Evolutionary conservation across 2,329 filamentous ascomycete species (phyloP), one percentile per base, ranked within the genome.

Genomic region (Xylariaceae sp.): DNA sequence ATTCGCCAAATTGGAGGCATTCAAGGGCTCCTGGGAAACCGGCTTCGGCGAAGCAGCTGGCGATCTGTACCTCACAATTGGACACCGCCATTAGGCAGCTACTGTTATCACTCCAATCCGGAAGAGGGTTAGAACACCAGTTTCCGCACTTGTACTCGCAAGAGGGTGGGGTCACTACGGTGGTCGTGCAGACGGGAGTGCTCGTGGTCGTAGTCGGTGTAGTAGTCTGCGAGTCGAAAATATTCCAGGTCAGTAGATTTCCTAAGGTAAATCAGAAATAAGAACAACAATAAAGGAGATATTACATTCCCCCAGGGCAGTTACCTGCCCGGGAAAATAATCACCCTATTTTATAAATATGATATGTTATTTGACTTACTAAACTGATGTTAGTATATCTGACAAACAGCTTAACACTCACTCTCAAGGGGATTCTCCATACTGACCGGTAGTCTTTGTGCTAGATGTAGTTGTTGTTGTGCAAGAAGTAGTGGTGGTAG

Each of bases 81-180:
- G 70, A 68, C 52, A 66, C 67, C 19, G 72, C 69, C 8, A 52
- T 53, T 40, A 63, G 55, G 60, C 77, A 80, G 37, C 62, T 60
- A 34, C 57, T 49, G 45, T 64, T 51, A 56, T 76, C 66, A 33
- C 60, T 58, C 64, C 71, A 80, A 53, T 71, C 63, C 20, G 75
- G 76, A 11, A 80, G 59, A 12, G 74, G 67, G 37, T 66, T 46
- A 12, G 54, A 57, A 44, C 55, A 57, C 50, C 76, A 80, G 49
- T 68, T 71, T 38, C 77, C 77, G 52, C 72, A 73, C 52, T 71
- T 65, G 62, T 76, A 80, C 58, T 80, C 76, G 61, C 76, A 80
- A 22, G 63, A 66, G 38, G 73, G 62, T 8, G 74, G 70, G 20
- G 69, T 59, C 10, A 69, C 66, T 20, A 65, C 60, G 20, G 73